Percentiles rank a stretch among this genome's conserved stretches.
These are phyloP conservation scores for Candida yuanshanica DNA, from an alignment of 805 yeast genomes.

Conservation along the genomic window DNA sequence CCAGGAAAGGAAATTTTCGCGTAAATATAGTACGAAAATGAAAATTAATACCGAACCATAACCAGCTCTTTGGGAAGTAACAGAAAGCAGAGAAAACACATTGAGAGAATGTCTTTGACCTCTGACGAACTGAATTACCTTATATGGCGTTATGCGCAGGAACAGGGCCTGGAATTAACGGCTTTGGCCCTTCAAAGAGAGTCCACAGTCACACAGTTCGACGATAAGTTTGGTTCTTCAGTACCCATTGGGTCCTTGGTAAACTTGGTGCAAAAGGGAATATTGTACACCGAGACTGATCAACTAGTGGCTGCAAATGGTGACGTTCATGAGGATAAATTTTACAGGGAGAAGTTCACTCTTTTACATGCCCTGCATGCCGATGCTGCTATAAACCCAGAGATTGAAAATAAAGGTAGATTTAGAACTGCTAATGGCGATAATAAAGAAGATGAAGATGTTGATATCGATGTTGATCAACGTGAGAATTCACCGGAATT, in stretches of 20 bases:
- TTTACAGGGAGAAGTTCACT: slow-evolving; percentile 33
- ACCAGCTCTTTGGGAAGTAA: neutral
- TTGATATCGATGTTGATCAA: neutral
- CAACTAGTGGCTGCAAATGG: slow-evolving; percentile 39
- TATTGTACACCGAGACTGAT: slow-evolving; percentile 70
- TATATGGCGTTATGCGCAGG: slow-evolving; percentile 90
- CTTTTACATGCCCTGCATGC: slow-evolving; percentile 50
- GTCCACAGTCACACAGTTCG: slow-evolving; percentile 55
- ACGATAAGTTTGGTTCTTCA: slow-evolving; percentile 38
- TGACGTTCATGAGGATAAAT: slow-evolving; percentile 20
- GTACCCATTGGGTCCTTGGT: slow-evolving; percentile 82
- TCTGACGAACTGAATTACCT: slow-evolving; percentile 84
- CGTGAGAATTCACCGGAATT: slow-evolving; percentile 21
- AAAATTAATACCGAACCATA: neutral
- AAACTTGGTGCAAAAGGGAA: slow-evolving; percentile 78
- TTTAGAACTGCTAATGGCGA: slow-evolving; percentile 16
- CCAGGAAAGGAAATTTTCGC: neutral
- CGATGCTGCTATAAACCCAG: slow-evolving; percentile 31
- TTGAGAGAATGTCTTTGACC: slow-evolving; percentile 60
- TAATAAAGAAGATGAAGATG: slow-evolving; percentile 6
- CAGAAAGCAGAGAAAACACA: neutral
- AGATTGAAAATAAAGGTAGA: slow-evolving; percentile 25
- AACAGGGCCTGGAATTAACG: slow-evolving; percentile 67
- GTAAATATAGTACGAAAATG: neutral
- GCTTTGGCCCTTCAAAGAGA: slow-evolving; percentile 80